Evolutionary conservation across 1,284 basidiomycete genomes (phyloP).

Genomic region (Papiliotrema fonsecae): DNA sequence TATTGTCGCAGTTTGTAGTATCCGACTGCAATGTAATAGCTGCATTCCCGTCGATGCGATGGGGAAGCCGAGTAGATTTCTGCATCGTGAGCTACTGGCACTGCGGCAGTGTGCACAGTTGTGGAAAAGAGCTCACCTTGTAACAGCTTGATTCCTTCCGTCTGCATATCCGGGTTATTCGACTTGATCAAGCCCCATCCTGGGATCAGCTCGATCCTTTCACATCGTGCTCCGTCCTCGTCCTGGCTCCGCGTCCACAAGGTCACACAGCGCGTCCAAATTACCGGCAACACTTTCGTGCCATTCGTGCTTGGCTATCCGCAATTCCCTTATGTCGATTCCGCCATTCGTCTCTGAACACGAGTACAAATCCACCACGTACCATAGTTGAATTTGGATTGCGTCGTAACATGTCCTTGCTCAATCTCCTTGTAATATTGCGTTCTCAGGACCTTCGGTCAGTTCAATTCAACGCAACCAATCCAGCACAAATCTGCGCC

Average conservation of each 20-base stretch:
- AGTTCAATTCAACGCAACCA: neutral
- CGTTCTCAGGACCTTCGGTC: constrained; percentile 65
- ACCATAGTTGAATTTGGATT: constrained; percentile 98
- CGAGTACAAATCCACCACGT: too few species aligned
- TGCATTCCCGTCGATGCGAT: constrained; percentile 81
- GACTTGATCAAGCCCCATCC: constrained; percentile 90
- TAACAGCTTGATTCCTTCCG: constrained; percentile 81
- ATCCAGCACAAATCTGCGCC: too few species aligned
- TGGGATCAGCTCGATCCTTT: constrained; percentile 9
- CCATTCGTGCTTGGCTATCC: too few species aligned
- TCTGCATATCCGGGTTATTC: constrained; percentile 72
- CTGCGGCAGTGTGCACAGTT: neutral
- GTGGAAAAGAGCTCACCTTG: constrained; percentile 61
- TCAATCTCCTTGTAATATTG: constrained; percentile 86
- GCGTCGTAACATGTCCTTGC: constrained; percentile 81
- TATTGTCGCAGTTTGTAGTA: constrained; percentile 97
- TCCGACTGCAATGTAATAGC: constrained; percentile 94
- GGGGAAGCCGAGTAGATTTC: constrained; percentile 92
- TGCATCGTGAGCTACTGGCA: constrained; percentile 39
- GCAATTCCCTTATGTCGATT: too few species aligned
- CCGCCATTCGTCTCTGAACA: too few species aligned
- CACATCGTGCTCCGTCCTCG: too few species aligned
- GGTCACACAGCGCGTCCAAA: too few species aligned
- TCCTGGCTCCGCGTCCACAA: too few species aligned
- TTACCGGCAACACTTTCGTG: too few species aligned